These are phyloP conservation scores for Tetrapisispora nanseiensis DNA, from an alignment of 805 yeast species.

Conservation along the genomic window DNA sequence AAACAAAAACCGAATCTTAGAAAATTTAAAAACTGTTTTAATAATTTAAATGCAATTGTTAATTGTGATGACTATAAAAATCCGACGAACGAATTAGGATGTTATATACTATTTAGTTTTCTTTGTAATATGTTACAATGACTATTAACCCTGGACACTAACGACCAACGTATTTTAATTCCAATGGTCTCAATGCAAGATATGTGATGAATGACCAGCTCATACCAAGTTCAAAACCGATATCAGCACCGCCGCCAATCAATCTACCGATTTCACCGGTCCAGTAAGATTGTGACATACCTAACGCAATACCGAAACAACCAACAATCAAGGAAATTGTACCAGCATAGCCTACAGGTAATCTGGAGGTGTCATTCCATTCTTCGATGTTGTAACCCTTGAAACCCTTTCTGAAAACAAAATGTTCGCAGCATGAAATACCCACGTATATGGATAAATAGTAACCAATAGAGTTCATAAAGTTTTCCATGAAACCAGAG, in stretches of 20 bases:
- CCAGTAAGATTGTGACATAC: slow-evolving; percentile 84
- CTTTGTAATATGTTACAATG: not conserved
- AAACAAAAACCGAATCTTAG: not conserved
- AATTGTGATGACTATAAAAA: not conserved
- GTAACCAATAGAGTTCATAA: slow-evolving; percentile 86
- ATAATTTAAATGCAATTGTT: not conserved
- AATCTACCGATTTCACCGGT: slow-evolving; percentile 52
- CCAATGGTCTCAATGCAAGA: slow-evolving; percentile 51
- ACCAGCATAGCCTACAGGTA: slow-evolving; percentile 76
- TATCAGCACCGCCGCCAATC: slow-evolving; percentile 73
- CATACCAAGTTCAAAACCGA: slow-evolving; percentile 71
- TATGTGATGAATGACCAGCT: slow-evolving; percentile 55
- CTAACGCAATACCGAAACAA: slow-evolving; percentile 75
- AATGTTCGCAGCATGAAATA: slow-evolving; percentile 67
- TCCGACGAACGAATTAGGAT: not conserved
- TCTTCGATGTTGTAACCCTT: slow-evolving; percentile 51
- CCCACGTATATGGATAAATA: slow-evolving; percentile 80
- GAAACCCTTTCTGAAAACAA: slow-evolving; percentile 58
- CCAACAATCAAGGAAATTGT: slow-evolving; percentile 71
- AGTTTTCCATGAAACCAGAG: slow-evolving; percentile 61
- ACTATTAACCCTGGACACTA: slow-evolving; percentile 3
- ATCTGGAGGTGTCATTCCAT: slow-evolving; percentile 44
- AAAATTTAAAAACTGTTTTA: not conserved
- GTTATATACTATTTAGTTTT: not conserved
- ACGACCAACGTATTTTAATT: slow-evolving; percentile 47